These are phyloP conservation scores for Pyrenula massariospora DNA, from an alignment of 495 filamentous ascomycete species.

Conservation along the genomic window DNA sequence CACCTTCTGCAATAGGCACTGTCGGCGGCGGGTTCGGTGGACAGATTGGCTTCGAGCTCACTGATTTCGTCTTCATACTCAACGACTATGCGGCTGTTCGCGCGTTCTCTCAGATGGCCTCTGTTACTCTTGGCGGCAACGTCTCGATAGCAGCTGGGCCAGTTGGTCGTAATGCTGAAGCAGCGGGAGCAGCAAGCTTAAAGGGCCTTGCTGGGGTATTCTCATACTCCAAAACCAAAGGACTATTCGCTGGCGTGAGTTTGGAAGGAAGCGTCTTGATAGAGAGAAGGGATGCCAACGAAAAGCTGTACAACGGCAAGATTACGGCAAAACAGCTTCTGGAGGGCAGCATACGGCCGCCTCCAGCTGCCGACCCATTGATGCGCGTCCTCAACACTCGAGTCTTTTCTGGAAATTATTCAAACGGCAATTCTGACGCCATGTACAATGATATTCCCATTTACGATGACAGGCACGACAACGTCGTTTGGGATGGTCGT, in stretches of 20 bases:
- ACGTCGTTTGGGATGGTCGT: slow-evolving; percentile 85
- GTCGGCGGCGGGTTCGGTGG: slow-evolving; percentile 90
- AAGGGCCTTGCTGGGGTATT: slow-evolving; percentile 87
- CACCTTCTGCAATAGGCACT: slow-evolving; percentile 82
- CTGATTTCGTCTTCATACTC: slow-evolving; percentile 97
- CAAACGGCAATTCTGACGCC: slow-evolving; percentile 34
- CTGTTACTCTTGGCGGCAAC: slow-evolving; percentile 86
- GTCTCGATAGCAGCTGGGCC: slow-evolving; percentile 93
- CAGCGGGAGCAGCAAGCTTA: slow-evolving; percentile 84
- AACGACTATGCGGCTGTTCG: slow-evolving; percentile 87
- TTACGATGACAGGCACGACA: slow-evolving; percentile 79
- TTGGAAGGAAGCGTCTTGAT: slow-evolving; percentile 84
- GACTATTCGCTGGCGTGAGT: slow-evolving; percentile 89
- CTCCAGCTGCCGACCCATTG: slow-evolving; percentile 71
- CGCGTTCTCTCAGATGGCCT: slow-evolving; percentile 87
- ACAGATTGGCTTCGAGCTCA: slow-evolving; percentile 94
- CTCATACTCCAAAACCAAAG: slow-evolving; percentile 94
- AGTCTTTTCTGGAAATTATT: slow-evolving; percentile 56
- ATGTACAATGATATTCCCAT: slow-evolving; percentile 96
- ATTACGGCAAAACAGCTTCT: slow-evolving; percentile 77
- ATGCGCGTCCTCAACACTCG: slow-evolving; percentile 75
- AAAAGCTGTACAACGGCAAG: slow-evolving; percentile 80
- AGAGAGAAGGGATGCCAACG: slow-evolving; percentile 91
- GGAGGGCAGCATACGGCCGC: slow-evolving; percentile 62
- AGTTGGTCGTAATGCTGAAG: slow-evolving; percentile 88